phyloP scores from a whole-genome alignment of 495 filamentous ascomycete genomes.

The Xylaria cubensis region DNA sequence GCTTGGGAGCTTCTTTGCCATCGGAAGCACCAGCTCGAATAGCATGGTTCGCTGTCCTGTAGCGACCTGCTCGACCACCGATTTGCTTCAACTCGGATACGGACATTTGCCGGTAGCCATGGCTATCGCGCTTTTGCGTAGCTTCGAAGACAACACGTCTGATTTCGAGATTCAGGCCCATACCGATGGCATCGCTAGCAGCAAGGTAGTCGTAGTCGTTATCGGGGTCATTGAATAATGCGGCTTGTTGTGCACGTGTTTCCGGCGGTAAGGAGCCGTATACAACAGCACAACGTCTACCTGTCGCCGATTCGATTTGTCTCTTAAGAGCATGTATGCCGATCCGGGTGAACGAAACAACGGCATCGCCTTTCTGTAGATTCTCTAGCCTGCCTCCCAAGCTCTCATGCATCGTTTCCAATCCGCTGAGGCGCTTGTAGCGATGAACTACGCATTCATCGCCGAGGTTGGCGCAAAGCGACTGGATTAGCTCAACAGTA shows the following conservation, averaged over 20 bases:
- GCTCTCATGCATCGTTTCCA: constrained; percentile 68
- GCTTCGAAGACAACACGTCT: constrained; percentile 90
- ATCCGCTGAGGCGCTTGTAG: constrained; percentile 82
- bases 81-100: constrained; percentile 94
- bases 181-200: constrained; percentile 95
- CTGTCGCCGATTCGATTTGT: constrained; percentile 77
- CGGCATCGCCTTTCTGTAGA: constrained; percentile 86
- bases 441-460: constrained; percentile 80
- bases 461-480: constrained; percentile 79
- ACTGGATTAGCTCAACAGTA: constrained; percentile 76
- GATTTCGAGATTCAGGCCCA: constrained; percentile 95
- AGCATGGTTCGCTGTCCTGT: constrained; percentile 69
- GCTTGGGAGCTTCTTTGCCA: constrained; percentile 57
- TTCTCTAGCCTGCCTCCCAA: constrained; percentile 66
- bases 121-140: constrained; percentile 68
- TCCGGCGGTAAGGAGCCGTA: constrained; percentile 94
- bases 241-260: constrained; percentile 87
- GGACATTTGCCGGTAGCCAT: constrained; percentile 55
- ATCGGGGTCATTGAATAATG: constrained; percentile 89
- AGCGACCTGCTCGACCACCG: constrained; percentile 90
- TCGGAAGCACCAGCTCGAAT: constrained; percentile 40
- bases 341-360: constrained; percentile 84
- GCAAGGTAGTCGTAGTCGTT: constrained; percentile 95
- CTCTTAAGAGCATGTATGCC: constrained; percentile 80
- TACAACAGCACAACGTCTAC: constrained; percentile 83